Evolutionary conservation across 371 early-diverging fungal species (phyloP).

Genomic region (Saksenaea oblongispora): DNA sequence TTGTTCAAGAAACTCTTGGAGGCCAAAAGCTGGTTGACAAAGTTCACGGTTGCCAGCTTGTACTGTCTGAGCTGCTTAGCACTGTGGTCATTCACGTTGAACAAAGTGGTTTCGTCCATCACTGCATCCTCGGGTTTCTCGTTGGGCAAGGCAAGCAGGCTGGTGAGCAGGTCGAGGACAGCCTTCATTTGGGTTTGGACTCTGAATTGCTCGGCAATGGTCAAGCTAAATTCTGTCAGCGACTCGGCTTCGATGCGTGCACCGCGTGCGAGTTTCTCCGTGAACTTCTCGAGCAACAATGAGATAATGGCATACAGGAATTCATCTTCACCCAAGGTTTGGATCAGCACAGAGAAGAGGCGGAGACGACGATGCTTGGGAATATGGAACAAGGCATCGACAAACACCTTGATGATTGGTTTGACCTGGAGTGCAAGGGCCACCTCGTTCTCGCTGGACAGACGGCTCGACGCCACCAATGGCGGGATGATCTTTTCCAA

Average conservation of each 20-base stretch:
- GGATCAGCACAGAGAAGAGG: conserved; percentile 81
- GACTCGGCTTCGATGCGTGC: conserved; percentile 58
- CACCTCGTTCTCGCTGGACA: conserved; percentile 44
- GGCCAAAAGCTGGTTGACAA: conserved; percentile 63
- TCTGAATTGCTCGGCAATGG: conserved; percentile 65
- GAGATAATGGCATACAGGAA: conserved; percentile 76
- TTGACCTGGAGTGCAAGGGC: conserved; percentile 56
- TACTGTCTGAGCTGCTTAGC: conserved; percentile 77
- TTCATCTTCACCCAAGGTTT: conserved; percentile 77
- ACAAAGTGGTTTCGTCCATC: conserved; percentile 36
- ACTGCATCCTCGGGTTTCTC: conserved; percentile 48
- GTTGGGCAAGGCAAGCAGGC: conserved; percentile 65
- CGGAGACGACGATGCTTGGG: conserved; percentile 91
- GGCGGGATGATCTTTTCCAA: conserved; percentile 88
- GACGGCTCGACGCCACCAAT: conserved; percentile 66
- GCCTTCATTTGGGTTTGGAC: conserved; percentile 71
- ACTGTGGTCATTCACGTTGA: conserved; percentile 54
- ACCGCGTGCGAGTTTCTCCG: conserved; percentile 56
- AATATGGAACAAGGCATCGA: conserved; percentile 89
- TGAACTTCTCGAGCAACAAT: conserved; percentile 73
- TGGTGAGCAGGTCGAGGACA: conserved; percentile 58
- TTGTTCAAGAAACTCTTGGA: conserved; percentile 67
- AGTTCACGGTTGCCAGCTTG: conserved; percentile 73
- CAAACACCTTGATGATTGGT: conserved; percentile 86
- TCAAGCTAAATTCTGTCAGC: conserved; percentile 67